Conservation (phyloP, 1,284 basidiomycete species). For the Boletus albobrunnescens region DNA sequence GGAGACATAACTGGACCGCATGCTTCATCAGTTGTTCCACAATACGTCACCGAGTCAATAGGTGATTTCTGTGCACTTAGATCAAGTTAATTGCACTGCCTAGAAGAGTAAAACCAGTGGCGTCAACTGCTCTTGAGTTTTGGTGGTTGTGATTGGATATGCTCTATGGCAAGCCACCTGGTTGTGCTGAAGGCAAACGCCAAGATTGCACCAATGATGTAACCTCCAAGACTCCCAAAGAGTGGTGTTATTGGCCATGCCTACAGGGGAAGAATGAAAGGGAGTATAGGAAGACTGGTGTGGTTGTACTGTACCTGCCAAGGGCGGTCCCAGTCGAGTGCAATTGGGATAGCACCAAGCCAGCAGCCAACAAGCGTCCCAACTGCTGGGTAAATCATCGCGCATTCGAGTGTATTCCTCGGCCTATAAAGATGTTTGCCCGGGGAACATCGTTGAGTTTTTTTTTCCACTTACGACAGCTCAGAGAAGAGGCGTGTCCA, state of each 20-base stretch:
- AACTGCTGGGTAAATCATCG: slow-evolving; percentile 73
- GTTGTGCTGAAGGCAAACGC: slow-evolving; percentile 51
- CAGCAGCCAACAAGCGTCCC: slow-evolving; percentile 76
- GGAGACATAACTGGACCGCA: slow-evolving; percentile 70
- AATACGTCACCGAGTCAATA: slow-evolving; percentile 75
- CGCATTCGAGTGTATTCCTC: slow-evolving; percentile 65
- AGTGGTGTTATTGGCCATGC: slow-evolving; percentile 78
- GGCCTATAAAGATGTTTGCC: slow-evolving; percentile 41
- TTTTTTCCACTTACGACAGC: slow-evolving; percentile 63
- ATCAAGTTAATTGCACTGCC: slow-evolving; percentile 20
- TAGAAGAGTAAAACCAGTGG: slow-evolving; percentile 5
- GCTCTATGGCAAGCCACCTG: slow-evolving; percentile 41
- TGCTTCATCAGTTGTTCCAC: slow-evolving; percentile 69
- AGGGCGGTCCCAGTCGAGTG: slow-evolving; percentile 92
- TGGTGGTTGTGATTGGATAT: slow-evolving; percentile 11
- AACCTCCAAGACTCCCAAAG: slow-evolving; percentile 65
- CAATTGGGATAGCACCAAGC: slow-evolving; percentile 76
- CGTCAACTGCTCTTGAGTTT: slow-evolving; percentile 22
- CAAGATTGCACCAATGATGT: slow-evolving; percentile 57
- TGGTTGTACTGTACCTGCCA: slow-evolving; percentile 74
- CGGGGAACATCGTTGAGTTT: slow-evolving; percentile 3
- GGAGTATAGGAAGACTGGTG: neutral
- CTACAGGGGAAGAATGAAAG: slow-evolving; percentile 37
- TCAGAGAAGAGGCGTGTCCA: slow-evolving; percentile 81
- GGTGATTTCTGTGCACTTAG: slow-evolving; percentile 58